Percentiles rank a stretch among this genome's conserved stretches.
Conservation (phyloP, 495 filamentous ascomycete genomes). For the Podospora anserina region DNA sequence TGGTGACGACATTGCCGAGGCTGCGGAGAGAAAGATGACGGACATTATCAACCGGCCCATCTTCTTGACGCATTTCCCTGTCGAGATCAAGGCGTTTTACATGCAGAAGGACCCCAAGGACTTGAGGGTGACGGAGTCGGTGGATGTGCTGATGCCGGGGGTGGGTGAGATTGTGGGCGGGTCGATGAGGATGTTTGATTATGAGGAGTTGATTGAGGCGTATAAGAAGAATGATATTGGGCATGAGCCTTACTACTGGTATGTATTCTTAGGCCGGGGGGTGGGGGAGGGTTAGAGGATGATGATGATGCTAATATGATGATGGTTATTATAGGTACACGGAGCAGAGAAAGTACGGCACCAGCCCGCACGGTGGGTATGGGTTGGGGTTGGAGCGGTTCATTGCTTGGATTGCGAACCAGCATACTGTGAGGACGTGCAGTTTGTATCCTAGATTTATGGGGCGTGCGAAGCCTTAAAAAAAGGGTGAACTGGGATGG, state of each 20-base stretch:
- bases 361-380: constrained; percentile 91
- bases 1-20: constrained; percentile 97
- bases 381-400: constrained; percentile 94
- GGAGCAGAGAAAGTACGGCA: constrained; percentile 97
- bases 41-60: constrained; percentile 93
- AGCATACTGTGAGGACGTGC: constrained; percentile 85
- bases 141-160: constrained; percentile 87
- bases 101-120: constrained; percentile 91
- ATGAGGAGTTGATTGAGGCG: constrained; percentile 86
- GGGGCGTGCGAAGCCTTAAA: constrained; percentile 83
- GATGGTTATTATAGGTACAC: constrained; percentile 56
- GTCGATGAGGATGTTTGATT: constrained; percentile 91
- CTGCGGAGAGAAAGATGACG: constrained; percentile 94
- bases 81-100: constrained; percentile 98
- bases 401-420: constrained; percentile 91
- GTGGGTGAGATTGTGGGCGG: constrained; percentile 92
- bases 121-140: constrained; percentile 87
- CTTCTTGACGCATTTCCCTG: constrained; percentile 95
- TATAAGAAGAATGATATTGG: constrained; percentile 86
- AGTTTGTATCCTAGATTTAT: constrained; percentile 93
- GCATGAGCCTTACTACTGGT: constrained; percentile 88
- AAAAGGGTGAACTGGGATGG: background rate
- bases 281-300: no score
- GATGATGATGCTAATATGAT: no score
- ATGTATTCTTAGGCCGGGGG: background rate